Conservation (phyloP, 2,329 filamentous ascomycete genomes). For the Cadophora luteo-olivacea region DNA sequence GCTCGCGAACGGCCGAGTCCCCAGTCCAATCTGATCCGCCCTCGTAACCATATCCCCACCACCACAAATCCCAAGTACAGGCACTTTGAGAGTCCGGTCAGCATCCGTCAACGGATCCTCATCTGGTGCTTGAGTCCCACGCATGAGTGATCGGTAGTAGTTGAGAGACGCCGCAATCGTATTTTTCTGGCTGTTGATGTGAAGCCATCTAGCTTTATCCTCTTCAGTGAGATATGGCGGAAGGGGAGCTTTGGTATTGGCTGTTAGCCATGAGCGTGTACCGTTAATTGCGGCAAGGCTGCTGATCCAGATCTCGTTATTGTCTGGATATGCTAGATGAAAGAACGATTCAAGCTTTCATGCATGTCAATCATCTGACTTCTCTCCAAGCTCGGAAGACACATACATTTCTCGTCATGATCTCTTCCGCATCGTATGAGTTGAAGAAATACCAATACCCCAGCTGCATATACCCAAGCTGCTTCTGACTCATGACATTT, state of each 20-base stretch:
- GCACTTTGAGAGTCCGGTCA: neutral
- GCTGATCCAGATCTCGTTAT: conserved; percentile 28
- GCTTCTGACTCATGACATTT: conserved; percentile 22
- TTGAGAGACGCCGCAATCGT: conserved; percentile 22
- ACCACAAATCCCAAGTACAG: conserved; percentile 5
- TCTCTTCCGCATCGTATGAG: conserved; percentile 25
- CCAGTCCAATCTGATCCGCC: conserved; percentile 8
- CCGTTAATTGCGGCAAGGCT: conserved; percentile 33
- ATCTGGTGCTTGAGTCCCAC: conserved; percentile 5
- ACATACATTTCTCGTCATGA: conserved; percentile 10
- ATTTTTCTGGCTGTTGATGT: conserved; percentile 21
- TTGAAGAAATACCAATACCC: conserved; percentile 32
- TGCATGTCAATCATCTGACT: neutral
- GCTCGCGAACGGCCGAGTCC: conserved; percentile 8
- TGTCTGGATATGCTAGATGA: conserved; percentile 27
- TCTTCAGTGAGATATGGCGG: conserved; percentile 26
- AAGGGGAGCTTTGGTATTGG: conserved; percentile 18
- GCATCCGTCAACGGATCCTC: conserved; percentile 7
- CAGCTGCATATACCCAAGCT: conserved; percentile 26
- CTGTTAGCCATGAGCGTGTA: conserved; percentile 27
- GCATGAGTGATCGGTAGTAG: conserved; percentile 21
- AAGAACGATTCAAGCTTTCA: conserved; percentile 21
- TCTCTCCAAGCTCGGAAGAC: neutral
- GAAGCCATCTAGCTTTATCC: conserved; percentile 15
- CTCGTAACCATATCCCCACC: conserved; percentile 6